These are phyloP conservation scores for Lachnellula cervina DNA, from an alignment of 2,329 filamentous ascomycete species.

Conservation along the genomic window DNA sequence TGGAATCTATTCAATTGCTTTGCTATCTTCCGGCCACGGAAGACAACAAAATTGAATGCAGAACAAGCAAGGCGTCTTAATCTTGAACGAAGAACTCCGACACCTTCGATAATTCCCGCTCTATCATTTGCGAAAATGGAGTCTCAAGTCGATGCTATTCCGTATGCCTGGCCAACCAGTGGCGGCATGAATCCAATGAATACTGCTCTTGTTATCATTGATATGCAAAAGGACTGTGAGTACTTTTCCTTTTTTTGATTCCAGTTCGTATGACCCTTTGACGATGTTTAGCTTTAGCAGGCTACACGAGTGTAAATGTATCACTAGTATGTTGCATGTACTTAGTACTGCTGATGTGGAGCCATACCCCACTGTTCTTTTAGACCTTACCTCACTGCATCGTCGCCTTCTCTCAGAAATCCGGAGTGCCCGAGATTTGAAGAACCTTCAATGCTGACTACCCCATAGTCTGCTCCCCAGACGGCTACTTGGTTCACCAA, in stretches of 20 bases:
- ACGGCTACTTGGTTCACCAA: constrained; percentile 46
- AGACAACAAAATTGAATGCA: not conserved
- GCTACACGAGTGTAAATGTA: no score
- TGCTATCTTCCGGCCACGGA: not conserved
- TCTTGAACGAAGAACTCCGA: not conserved
- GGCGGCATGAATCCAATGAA: constrained; percentile 34
- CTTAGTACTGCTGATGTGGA: not conserved
- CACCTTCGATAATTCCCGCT: not conserved
- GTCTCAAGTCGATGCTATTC: constrained; percentile 21
- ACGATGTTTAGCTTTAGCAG: no score
- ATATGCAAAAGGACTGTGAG: constrained; percentile 51
- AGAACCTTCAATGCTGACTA: constrained; percentile 6
- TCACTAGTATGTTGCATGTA: not conserved
- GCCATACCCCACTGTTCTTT: not conserved
- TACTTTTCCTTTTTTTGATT: not conserved
- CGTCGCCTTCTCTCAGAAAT: no score
- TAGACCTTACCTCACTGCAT: no score
- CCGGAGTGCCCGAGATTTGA: not conserved
- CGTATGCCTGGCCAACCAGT: constrained; percentile 40
- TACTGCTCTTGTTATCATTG: constrained; percentile 49
- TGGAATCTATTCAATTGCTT: not conserved
- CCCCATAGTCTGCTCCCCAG: constrained; percentile 36
- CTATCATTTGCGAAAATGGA: constrained; percentile 6
- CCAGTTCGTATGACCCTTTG: no score
- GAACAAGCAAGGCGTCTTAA: not conserved